Evolutionary conservation across 1,284 basidiomycete species (phyloP).

Genomic region (Clitocybe nebularis): DNA sequence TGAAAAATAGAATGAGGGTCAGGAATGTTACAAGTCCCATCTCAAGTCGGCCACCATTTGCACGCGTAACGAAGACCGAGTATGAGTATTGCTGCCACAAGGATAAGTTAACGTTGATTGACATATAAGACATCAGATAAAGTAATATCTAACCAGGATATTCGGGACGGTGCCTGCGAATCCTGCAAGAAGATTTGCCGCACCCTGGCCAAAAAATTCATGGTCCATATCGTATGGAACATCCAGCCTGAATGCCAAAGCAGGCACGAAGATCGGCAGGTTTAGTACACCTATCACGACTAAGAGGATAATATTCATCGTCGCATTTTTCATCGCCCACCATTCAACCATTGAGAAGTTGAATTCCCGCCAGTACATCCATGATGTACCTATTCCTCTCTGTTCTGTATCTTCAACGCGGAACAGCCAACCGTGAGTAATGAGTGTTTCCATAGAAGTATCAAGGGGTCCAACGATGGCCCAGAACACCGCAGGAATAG

Average conservation of each 20-base stretch:
- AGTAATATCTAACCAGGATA: conserved; percentile 15
- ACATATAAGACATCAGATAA: background rate
- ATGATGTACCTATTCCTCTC: conserved; percentile 11
- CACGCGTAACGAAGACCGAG: conserved; percentile 20
- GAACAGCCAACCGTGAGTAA: conserved; percentile 17
- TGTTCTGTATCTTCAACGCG: conserved; percentile 15
- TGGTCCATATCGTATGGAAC: conserved; percentile 22
- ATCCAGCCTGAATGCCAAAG: conserved; percentile 20
- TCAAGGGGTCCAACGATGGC: conserved; percentile 11
- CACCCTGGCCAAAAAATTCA: conserved; percentile 21
- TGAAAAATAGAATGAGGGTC: conserved; percentile 17
- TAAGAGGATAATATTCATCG: conserved; percentile 18
- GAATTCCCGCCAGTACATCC: conserved; percentile 24
- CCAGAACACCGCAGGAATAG: conserved; percentile 19
- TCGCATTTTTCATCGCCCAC: conserved; percentile 18
- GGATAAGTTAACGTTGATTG: too few species aligned
- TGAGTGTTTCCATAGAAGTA: conserved; percentile 7
- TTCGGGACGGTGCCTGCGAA: conserved; percentile 20
- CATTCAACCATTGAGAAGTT: conserved; percentile 22
- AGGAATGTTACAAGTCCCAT: conserved; percentile 15
- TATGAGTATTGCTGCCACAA: conserved; percentile 17
- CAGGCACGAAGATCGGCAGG: conserved; percentile 21
- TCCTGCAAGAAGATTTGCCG: conserved; percentile 20
- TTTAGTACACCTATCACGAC: conserved; percentile 24
- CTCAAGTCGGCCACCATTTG: conserved; percentile 21